Base-by-base conservation (phyloP, 176 grass and related monocot species). In the Eleusine indica region DNA sequence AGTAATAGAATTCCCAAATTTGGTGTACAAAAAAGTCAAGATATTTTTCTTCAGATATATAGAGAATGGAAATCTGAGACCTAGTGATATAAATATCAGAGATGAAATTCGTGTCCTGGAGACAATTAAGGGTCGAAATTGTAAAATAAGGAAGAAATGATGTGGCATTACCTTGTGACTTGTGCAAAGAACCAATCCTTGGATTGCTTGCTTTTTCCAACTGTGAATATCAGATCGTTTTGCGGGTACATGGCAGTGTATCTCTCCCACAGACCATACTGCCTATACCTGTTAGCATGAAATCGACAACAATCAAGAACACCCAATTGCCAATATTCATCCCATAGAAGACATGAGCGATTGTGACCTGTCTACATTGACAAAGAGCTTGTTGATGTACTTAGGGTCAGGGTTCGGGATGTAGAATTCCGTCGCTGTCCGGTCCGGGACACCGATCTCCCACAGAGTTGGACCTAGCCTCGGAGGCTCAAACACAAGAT, bases 111-210 rank as follows among this genome's bases (percentile, higher is more conserved):
- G 21, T 60, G 7, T 60, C 7, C 54, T 18, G 2, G 47, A 49
- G 9, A 52, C 32, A 14, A 4, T 17, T 17, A 52, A 17, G 3
- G 14, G 12, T 57, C 2, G 4, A 21, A 21, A 57, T 21, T 18
- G 17, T 57, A 3, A 57, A 19, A 18, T 18, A 21, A 57, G 53
- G 56, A 29, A 5, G 22, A 25, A 62, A 2, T 4, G 9, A 30
- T 30, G 22, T 0, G 4, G 9, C 14, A 30, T 43, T 86, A 89
- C 95, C 92, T 93, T 16, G 88, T 83, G 53, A 91, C 92, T 16
- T 98, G 96, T 1, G 96, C 92, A 42, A 93, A 98, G 77, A 98
- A 98, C 92, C 96, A 98, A 75, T 98, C 91, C 35, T 71, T 98
- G 44, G 42, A 86, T 70, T 80, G 77, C 15, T 91, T 38, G 76